phyloP scores from a whole-genome alignment of 2,329 filamentous ascomycete species.

The Aspergillus chevalieri region DNA sequence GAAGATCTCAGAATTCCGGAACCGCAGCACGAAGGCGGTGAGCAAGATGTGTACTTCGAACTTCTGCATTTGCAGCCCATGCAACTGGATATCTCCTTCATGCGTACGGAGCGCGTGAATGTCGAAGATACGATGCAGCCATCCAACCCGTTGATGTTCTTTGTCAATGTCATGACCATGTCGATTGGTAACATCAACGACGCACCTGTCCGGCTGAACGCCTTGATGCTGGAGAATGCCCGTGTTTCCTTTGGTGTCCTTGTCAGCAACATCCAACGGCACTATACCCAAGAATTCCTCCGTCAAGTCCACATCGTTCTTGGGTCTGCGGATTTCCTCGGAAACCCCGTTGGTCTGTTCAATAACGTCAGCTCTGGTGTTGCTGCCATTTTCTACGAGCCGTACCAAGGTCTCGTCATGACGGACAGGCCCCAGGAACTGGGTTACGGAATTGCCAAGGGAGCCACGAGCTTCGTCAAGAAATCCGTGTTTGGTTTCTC shows the following conservation, averaged over 20 bases:
- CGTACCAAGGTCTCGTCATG: slow-evolving; percentile 94
- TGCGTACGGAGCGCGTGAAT: slow-evolving; percentile 92
- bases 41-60: slow-evolving; percentile 97
- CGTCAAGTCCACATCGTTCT: slow-evolving; percentile 97
- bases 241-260: slow-evolving; percentile 80
- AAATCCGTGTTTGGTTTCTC: slow-evolving; percentile 97
- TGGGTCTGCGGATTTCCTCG: slow-evolving; percentile 93
- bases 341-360: slow-evolving; percentile 95
- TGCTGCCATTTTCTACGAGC: slow-evolving; percentile 97
- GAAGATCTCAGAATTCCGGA: slow-evolving; percentile 88
- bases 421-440: slow-evolving; percentile 93
- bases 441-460: slow-evolving; percentile 90
- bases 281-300: slow-evolving; percentile 94
- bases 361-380: slow-evolving; percentile 97
- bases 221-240: slow-evolving; percentile 89
- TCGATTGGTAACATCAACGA: slow-evolving; percentile 99
- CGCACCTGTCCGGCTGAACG: slow-evolving; percentile 87
- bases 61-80: slow-evolving; percentile 94
- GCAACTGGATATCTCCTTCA: slow-evolving; percentile 95
- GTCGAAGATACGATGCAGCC: slow-evolving; percentile 90
- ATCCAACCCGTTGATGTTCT: slow-evolving; percentile 94
- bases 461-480: slow-evolving; percentile 94
- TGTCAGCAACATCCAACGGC: slow-evolving; percentile 78
- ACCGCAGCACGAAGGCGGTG: slow-evolving; percentile 73
- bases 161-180: slow-evolving; percentile 98